A percentile compares a stretch with the other conserved stretches of the same genome.
Evolutionary conservation across 2,329 filamentous ascomycete species (phyloP).

Genomic region (Fusarium denticulatum): DNA sequence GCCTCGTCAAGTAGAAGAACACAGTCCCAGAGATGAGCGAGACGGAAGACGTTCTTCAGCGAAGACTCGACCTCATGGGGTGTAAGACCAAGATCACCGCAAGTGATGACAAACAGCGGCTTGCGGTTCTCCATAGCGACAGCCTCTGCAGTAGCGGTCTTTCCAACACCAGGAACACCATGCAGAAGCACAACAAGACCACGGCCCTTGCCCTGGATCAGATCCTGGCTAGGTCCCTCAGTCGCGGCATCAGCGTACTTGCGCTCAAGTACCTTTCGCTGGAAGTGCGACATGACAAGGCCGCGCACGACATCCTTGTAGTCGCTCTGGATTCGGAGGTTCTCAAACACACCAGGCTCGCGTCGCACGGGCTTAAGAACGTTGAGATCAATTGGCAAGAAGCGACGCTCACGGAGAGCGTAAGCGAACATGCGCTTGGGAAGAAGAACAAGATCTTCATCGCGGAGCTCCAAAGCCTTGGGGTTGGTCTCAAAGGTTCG

Average conservation of each 20-base stretch:
- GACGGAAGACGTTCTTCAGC: constrained; percentile 55
- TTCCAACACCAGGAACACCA: constrained; percentile 60
- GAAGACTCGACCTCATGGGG: constrained; percentile 53
- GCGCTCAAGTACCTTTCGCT: constrained; percentile 51
- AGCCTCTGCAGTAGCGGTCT: constrained; percentile 59
- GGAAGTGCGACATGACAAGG: constrained; percentile 54
- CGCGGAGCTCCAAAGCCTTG: constrained; percentile 41
- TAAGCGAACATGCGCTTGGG: constrained; percentile 56
- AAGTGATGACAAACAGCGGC: constrained; percentile 60
- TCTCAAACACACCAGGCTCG: constrained; percentile 52
- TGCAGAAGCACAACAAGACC: constrained; percentile 58
- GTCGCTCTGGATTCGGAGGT: constrained; percentile 52
- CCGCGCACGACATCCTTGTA: constrained; percentile 55
- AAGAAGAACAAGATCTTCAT: constrained; percentile 48
- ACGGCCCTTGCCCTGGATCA: constrained; percentile 57
- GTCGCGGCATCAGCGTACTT: constrained; percentile 43
- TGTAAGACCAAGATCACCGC: constrained; percentile 57
- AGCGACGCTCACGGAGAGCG: constrained; percentile 52
- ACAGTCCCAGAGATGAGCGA: constrained; percentile 53
- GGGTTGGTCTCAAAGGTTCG: constrained; percentile 49
- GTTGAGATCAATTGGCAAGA: constrained; percentile 51
- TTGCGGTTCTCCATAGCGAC: constrained; percentile 54
- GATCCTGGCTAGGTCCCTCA: constrained; percentile 49
- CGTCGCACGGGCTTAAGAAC: constrained; percentile 49
- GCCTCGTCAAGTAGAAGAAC: constrained; percentile 52